These are phyloP conservation scores for Picea glauca DNA, from an alignment of 75 land plant species.

Conservation along the genomic window DNA sequence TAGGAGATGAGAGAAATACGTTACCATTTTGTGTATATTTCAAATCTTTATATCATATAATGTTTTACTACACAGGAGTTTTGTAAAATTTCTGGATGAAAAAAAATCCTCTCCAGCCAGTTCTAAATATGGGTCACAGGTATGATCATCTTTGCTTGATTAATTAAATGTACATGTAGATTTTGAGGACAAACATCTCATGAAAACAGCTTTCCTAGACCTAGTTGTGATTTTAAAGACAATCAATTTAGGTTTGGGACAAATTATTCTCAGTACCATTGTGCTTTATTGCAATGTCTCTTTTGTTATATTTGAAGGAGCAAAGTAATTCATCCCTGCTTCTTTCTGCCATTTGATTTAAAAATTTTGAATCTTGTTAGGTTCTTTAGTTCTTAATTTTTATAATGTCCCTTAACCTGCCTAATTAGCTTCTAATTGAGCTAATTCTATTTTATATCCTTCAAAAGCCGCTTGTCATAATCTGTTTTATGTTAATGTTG, in stretches of 20 bases:
- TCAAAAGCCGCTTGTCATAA: not conserved
- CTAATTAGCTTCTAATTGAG: not conserved
- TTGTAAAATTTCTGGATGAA: conserved; percentile 80
- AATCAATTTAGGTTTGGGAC: not conserved
- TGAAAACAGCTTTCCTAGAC: no score
- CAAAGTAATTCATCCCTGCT: not conserved
- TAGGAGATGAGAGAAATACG: not conserved
- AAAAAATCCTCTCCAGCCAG: conserved; percentile 47
- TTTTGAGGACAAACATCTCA: not conserved
- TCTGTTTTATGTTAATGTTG: not conserved
- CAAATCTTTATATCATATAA: not conserved
- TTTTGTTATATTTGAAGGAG: not conserved
- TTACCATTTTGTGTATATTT: not conserved
- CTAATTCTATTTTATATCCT: not conserved
- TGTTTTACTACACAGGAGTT: conserved; percentile 48
- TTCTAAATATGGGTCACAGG: conserved; percentile 82
- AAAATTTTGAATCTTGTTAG: not conserved
- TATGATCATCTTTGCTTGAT: conserved; percentile 12
- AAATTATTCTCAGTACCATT: not conserved
- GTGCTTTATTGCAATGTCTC: not conserved
- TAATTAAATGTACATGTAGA: conserved; percentile 1
- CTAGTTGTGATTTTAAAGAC: not conserved
- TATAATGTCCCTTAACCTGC: not conserved
- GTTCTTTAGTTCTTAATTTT: not conserved
- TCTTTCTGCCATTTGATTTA: not conserved